Evolutionary conservation across 2,329 filamentous ascomycete genomes (phyloP), one percentile per base, ranked within the genome.

Genomic region (Phyllosticta ampelicida): DNA sequence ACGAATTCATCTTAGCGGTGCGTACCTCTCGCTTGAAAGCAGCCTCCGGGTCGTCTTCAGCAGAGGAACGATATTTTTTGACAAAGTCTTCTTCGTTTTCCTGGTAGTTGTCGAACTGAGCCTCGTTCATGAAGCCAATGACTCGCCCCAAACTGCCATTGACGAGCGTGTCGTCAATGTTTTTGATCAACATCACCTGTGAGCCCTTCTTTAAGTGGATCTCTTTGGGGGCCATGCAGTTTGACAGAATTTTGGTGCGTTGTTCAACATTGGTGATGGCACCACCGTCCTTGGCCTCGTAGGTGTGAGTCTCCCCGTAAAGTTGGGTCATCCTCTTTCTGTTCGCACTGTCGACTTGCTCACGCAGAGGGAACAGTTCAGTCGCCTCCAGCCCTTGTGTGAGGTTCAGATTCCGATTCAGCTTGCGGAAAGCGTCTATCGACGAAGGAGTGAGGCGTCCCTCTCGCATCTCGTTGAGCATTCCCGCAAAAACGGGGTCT

Each of bases 161-260:
- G 64, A 97, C 94, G 0, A 99, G 80, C 0, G 83, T 86, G 48
- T 96, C 90, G 67, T 99, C 94, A 74, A 97, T 86, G 66, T 99
- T 99, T 73, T 99, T 99, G 78, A 99, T 96, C n/a, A 99, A 78
- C 94, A 99, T 99, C 51, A 99, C 95, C 69, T 99, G 95, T 0
- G 94, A 89, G 9, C 90, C 89, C 62, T 94, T 86, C 71, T 96
- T 97, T 28, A 99, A 75, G 30, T 87, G 83, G 19, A 99, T 82
- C 0, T 74, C 68, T 65, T 86, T 86, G 0, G 94, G 91, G 0
- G 94, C 91, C 88, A 99, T 96, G 83, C 95, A 95, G 67, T 92
- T 96, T 5, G 81, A 73, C 5, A 99, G 77, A 0, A 97, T 73
- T 67, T 85, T 91, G 51, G 95, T 90, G 29, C 89, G 85, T 44